Percentiles rank a stretch among this genome's conserved stretches.
These are phyloP conservation scores for Calycina herbarum DNA, from an alignment of 2,329 filamentous ascomycete species.

Conservation along the genomic window DNA sequence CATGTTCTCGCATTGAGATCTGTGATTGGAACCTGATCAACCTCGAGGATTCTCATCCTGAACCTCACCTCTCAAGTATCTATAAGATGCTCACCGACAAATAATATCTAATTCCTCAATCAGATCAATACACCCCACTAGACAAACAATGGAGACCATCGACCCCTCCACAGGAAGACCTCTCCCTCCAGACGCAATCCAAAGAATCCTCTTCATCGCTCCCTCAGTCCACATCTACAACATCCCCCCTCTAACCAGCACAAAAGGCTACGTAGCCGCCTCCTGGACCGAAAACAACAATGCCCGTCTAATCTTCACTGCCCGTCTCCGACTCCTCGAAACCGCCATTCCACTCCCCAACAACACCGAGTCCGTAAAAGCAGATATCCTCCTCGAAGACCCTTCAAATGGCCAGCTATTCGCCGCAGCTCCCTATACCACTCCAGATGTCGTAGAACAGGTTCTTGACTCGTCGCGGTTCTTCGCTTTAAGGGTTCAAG, in stretches of 20 bases:
- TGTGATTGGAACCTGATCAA: slow-evolving; percentile 3
- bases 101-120: neutral
- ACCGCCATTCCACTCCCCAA: slow-evolving; percentile 55
- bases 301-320: slow-evolving; percentile 79
- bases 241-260: slow-evolving; percentile 76
- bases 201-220: slow-evolving; percentile 79
- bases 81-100: neutral
- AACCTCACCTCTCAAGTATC: no score
- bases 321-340: slow-evolving; percentile 75
- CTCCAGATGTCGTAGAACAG: slow-evolving; percentile 67
- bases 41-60: no score
- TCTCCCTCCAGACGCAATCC: slow-evolving; percentile 74
- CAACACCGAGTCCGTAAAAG: slow-evolving; percentile 58
- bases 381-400: slow-evolving; percentile 80
- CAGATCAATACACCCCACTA: neutral
- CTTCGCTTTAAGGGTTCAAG: slow-evolving; percentile 79
- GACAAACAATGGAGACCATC: slow-evolving; percentile 41
- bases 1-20: slow-evolving; percentile 6
- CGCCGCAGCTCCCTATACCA: slow-evolving; percentile 77
- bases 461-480: slow-evolving; percentile 79
- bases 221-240: slow-evolving; percentile 80
- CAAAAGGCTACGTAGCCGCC: slow-evolving; percentile 75
- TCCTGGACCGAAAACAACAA: slow-evolving; percentile 72
- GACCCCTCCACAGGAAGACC: slow-evolving; percentile 71
- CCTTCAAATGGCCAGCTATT: slow-evolving; percentile 71